These are phyloP conservation scores for Schizopora paradoxa DNA, from an alignment of 1,284 basidiomycete genomes.

Conservation along the genomic window DNA sequence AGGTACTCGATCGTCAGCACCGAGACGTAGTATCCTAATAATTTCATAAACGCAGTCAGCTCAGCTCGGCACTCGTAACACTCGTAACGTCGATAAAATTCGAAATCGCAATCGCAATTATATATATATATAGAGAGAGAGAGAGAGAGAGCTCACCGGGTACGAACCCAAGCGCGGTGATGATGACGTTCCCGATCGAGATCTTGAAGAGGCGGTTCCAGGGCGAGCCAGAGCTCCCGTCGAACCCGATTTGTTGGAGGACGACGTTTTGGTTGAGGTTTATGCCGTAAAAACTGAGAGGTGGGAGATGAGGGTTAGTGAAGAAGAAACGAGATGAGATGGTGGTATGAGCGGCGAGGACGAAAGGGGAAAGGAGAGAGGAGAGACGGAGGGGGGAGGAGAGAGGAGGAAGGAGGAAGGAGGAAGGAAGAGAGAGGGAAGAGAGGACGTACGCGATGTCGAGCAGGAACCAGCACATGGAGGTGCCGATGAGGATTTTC, in stretches of 20 bases:
- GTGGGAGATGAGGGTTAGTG: neutral
- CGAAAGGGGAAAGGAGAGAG: no score
- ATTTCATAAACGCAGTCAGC: conserved; percentile 23
- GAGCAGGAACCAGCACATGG: conserved; percentile 50
- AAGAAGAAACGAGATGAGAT: neutral
- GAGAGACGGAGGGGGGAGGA: neutral
- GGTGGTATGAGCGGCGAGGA: no score
- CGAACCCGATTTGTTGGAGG: conserved; percentile 61
- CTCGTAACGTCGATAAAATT: neutral
- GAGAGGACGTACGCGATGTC: conserved; percentile 41
- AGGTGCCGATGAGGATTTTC: conserved; percentile 48
- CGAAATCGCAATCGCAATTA: no score
- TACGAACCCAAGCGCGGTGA: conserved; percentile 68
- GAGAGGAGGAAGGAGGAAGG: conserved; percentile 14
- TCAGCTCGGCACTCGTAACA: conserved; percentile 21
- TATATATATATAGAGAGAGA: conserved; percentile 11
- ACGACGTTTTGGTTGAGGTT: conserved; percentile 77
- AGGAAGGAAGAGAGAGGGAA: neutral
- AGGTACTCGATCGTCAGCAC: conserved; percentile 67
- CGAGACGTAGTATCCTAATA: conserved; percentile 60
- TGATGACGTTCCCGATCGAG: conserved; percentile 62
- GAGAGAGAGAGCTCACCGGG: conserved; percentile 47
- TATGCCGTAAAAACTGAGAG: conserved; percentile 63
- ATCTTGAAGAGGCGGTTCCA: conserved; percentile 64
- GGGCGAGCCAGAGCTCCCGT: conserved; percentile 46